A percentile compares a stretch with the other conserved stretches of the same genome.
phyloP scores from a whole-genome alignment of 768 basidiomycete species.

The Leccinum olivaceopallidum region DNA sequence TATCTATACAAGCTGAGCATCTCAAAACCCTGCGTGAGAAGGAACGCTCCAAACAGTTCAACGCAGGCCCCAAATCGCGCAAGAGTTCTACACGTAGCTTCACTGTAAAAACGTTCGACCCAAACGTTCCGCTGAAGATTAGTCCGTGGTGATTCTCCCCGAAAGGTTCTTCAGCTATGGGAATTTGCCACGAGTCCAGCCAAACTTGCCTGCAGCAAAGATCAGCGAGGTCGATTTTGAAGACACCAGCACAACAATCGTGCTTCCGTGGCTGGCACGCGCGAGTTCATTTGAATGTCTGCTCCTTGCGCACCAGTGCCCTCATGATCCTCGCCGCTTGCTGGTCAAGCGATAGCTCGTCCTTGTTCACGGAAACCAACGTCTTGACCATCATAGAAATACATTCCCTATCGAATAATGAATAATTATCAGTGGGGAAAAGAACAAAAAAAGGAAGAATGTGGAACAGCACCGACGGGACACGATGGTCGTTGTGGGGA shows the following conservation, averaged over 20 bases:
- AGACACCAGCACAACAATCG: no score
- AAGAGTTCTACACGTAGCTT: conserved; percentile 53
- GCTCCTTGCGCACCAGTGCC: no score
- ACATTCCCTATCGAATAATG: conserved; percentile 7
- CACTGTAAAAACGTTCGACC: conserved; percentile 39
- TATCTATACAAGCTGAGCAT: conserved; percentile 42
- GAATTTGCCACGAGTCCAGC: conserved; percentile 55
- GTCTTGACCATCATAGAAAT: conserved; percentile 1
- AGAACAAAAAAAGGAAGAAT: background rate
- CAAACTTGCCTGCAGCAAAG: conserved; percentile 49
- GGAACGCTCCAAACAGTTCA: conserved; percentile 61
- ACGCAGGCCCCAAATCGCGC: conserved; percentile 52
- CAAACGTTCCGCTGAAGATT: conserved; percentile 48
- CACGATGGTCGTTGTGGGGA: background rate
- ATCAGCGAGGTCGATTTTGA: background rate
- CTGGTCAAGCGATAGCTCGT: no score
- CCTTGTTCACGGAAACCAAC: no score
- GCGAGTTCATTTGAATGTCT: no score
- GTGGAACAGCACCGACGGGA: background rate
- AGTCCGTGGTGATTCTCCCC: conserved; percentile 56
- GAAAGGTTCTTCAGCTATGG: conserved; percentile 55
- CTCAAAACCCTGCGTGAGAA: conserved; percentile 49
- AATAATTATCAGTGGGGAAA: background rate
- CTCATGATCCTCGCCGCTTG: no score
- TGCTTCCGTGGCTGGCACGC: no score